Percentiles rank a stretch among this genome's conserved stretches.
Evolutionary conservation across 2,329 filamentous ascomycete species (phyloP).

Genomic region (Phoma herbarum): DNA sequence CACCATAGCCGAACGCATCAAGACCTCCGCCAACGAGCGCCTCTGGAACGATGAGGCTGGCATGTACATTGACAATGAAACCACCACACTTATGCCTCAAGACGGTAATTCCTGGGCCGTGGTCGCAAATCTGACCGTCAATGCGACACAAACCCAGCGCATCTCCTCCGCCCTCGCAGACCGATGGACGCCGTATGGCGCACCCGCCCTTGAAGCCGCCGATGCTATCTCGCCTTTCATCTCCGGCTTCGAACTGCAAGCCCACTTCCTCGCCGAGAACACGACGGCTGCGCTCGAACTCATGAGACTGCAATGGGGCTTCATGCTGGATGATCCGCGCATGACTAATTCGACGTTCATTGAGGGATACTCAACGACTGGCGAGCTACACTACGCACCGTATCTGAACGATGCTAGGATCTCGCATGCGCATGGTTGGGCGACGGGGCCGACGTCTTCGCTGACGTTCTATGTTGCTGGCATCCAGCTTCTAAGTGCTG

Average conservation of each 20-base stretch:
- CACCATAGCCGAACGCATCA: slow-evolving; percentile 54
- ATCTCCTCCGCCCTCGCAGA: slow-evolving; percentile 47
- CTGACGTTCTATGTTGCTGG: slow-evolving; percentile 56
- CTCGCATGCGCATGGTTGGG: slow-evolving; percentile 62
- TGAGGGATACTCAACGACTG: slow-evolving; percentile 60
- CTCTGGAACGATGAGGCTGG: slow-evolving; percentile 61
- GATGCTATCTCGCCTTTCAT: slow-evolving; percentile 60
- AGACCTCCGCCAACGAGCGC: slow-evolving; percentile 56
- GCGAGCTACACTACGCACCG: slow-evolving; percentile 59
- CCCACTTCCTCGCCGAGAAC: slow-evolving; percentile 55
- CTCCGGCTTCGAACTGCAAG: slow-evolving; percentile 58
- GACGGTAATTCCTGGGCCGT: slow-evolving; percentile 57
- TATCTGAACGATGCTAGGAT: slow-evolving; percentile 60
- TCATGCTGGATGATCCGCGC: slow-evolving; percentile 63
- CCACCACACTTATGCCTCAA: slow-evolving; percentile 60
- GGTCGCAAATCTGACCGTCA: slow-evolving; percentile 49
- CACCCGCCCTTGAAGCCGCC: slow-evolving; percentile 58
- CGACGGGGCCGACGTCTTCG: slow-evolving; percentile 58
- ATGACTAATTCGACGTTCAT: slow-evolving; percentile 64
- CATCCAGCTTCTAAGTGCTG: slow-evolving; percentile 50
- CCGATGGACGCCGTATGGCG: slow-evolving; percentile 57
- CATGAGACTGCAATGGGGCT: slow-evolving; percentile 61
- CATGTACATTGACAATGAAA: slow-evolving; percentile 65
- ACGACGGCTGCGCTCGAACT: slow-evolving; percentile 53
- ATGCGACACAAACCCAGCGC: slow-evolving; percentile 36